Base-by-base conservation (phyloP, 2,329 filamentous ascomycete species). In the Fusarium napiforme region DNA sequence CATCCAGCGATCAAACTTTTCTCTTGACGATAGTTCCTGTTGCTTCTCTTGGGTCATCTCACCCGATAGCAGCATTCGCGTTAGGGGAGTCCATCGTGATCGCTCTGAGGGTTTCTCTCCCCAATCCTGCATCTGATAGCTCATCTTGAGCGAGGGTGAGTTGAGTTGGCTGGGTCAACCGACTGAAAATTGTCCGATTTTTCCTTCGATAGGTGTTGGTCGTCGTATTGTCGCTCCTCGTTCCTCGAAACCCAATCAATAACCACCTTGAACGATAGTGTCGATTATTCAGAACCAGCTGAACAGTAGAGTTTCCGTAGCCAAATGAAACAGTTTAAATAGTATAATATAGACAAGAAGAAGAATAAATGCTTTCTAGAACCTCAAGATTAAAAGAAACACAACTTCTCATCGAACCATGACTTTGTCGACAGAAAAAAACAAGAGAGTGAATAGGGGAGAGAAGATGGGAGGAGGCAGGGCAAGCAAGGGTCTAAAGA, bases 1-100 rank as follows among this genome's bases (percentile, higher is more conserved):
- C 93, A 96, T 95, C 93, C 93, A 96, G 74, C 91, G 87, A 81
- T 95, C 92, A 79, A 96, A 92, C 80, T 89, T 92, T 81, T 96
- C 92, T 78, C 89, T 88, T 71, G 89, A 82, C 30, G 89, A 90
- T 76, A 96, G 84, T 64, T 91, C 88, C 79, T 90, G 91, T 75
- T 92, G 91, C 78, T 86, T 88, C 80, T 94, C 92, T 78, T 91
- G 91, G 61, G 91, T 93, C 89, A 95, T 93, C 84, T 95, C 92
- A 56, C 93, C 93, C 63, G 93, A 94, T 81, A 95, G 88, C 80
- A 96, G 85, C 92, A 96, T 94, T 73, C 93, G 90, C 69, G 93
- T 94, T 62, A 96, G 87, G 21, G 93, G 93, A 70, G 93, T 93
- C 91, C 93, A 95, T 92, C 93, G 89, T 80, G 93, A 90, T 79